Conservation (phyloP, 139 green algal genomes). For the Nannochloris sp. region DNA sequence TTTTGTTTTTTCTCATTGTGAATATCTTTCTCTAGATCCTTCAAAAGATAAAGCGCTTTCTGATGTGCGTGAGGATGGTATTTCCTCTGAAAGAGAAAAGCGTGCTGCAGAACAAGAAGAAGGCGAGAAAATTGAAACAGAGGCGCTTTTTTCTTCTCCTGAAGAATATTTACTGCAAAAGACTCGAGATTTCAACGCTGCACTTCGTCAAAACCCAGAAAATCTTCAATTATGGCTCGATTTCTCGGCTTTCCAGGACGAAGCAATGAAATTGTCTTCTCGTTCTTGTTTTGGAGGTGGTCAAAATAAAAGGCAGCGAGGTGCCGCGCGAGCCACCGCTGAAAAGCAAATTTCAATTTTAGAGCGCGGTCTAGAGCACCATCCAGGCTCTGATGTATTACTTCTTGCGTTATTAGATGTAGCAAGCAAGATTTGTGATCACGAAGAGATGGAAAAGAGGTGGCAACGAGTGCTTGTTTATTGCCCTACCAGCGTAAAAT, state of each 20-base stretch:
- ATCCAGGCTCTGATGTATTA: slow-evolving; percentile 55
- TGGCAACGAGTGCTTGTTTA: slow-evolving; percentile 47
- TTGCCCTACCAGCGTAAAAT: slow-evolving; percentile 25
- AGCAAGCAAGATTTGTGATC: slow-evolving; percentile 10
- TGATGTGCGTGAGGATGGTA: no score
- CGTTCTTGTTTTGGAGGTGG: no score
- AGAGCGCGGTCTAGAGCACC: slow-evolving; percentile 47
- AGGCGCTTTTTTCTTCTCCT: background rate
- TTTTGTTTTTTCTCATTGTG: no score
- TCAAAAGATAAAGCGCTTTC: background rate
- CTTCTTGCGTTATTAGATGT: slow-evolving; percentile 58
- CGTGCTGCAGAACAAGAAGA: background rate
- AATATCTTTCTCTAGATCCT: no score
- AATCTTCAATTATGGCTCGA: slow-evolving; percentile 72
- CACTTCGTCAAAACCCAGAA: slow-evolving; percentile 44
- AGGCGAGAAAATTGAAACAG: background rate
- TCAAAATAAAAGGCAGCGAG: slow-evolving; percentile 1
- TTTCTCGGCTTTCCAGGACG: slow-evolving; percentile 73
- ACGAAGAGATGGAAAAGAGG: slow-evolving; percentile 14
- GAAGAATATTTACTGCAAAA: background rate
- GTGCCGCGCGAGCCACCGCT: slow-evolving; percentile 19
- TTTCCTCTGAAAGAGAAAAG: no score
- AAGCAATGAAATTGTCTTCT: slow-evolving; percentile 26
- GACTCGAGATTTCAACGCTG: slow-evolving; percentile 67
- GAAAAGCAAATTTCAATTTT: slow-evolving; percentile 77